A percentile compares a stretch with the other conserved stretches of the same genome.
Conservation (phyloP, 2,329 filamentous ascomycete species). For the Intubia oerlemansii region DNA sequence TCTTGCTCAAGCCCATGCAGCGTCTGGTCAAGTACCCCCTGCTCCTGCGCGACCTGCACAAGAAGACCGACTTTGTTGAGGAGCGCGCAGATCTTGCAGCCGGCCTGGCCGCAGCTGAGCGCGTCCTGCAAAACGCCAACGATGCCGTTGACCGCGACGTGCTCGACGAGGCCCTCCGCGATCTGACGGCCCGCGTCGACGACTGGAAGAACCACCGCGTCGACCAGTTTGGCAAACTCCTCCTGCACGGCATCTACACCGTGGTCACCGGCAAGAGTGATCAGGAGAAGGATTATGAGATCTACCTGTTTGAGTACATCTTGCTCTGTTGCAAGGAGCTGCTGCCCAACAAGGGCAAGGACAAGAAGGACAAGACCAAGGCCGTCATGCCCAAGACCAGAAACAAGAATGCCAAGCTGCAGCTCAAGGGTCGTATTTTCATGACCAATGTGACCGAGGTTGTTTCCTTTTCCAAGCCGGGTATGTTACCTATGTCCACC, state of each 20-base stretch:
- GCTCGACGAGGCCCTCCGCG: constrained; percentile 61
- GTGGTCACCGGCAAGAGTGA: constrained; percentile 81
- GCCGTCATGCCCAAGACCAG: constrained; percentile 32
- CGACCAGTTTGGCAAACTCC: constrained; percentile 73
- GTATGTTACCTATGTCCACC: too few species aligned
- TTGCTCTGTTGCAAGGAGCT: constrained; percentile 93
- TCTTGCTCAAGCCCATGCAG: constrained; percentile 92
- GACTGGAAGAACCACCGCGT: constrained; percentile 93
- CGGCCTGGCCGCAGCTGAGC: constrained; percentile 65
- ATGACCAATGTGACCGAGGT: constrained; percentile 98
- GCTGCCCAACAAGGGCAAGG: constrained; percentile 62
- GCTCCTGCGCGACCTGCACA: constrained; percentile 67
- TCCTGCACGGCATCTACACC: constrained; percentile 77
- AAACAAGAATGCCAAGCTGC: constrained; percentile 58
- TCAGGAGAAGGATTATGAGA: constrained; percentile 91
- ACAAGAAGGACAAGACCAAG: constrained; percentile 47
- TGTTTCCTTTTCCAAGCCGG: constrained; percentile 61
- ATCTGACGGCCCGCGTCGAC: constrained; percentile 65
- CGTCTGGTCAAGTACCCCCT: constrained; percentile 86
- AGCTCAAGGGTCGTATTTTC: constrained; percentile 92
- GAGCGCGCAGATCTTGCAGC: constrained; percentile 49
- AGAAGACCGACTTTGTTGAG: constrained; percentile 59
- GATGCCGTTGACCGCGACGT: constrained; percentile 79
- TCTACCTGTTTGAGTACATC: constrained; percentile 92
- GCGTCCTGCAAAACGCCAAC: constrained; percentile 69